Base-by-base conservation (phyloP, 768 basidiomycete species). In the Mycena filopes region DNA sequence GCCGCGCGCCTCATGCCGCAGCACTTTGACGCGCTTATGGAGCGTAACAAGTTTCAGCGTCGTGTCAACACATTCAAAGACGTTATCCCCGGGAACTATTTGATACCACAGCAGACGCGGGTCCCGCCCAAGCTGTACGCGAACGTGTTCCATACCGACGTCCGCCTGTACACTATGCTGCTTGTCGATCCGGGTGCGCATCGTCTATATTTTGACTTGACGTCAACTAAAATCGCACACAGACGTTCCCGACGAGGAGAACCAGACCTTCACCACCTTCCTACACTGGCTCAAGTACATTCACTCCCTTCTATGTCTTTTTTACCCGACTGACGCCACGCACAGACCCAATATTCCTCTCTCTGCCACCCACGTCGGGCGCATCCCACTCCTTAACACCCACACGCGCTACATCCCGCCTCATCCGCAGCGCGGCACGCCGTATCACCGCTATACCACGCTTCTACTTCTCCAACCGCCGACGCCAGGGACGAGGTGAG, bases 271-370 rank as follows among this genome's bases (percentile, higher is more conserved):
- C 79, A 87, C 85, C 43, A 84, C 88, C 2, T 95, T 86, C 75
- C 82, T 95, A 29, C 95, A 97, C 77, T 96, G 94, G 93, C 78
- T 96, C 69, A 86, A 92, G 93, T 95, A 74, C 70, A 90, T 78
- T 15, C 42, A 46, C 26, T 56, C 59, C 68, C 18, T 59, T 67
- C 50, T 55, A 69, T 56, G 46, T 26, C 10, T 21, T 68, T 49
- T 68, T 23, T 66, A 62, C 42, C 57, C 42, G 63, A 40, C 41
- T 56, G 15, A 33, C 45, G 31, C 41, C 38, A 21, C 56, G 46
- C 50, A 49, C 70, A 95, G 94, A 68, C 93, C 94, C 36, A 96
- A 97, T 76, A 85, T 98, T 63, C 82, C 89, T 2, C 86, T 98
- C 62, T 90, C 89, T 50, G 87, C 87, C 1, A 81, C 80, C n/a